Conservation (phyloP, 768 basidiomycete genomes). For the Xerocomellus dryophilus region DNA sequence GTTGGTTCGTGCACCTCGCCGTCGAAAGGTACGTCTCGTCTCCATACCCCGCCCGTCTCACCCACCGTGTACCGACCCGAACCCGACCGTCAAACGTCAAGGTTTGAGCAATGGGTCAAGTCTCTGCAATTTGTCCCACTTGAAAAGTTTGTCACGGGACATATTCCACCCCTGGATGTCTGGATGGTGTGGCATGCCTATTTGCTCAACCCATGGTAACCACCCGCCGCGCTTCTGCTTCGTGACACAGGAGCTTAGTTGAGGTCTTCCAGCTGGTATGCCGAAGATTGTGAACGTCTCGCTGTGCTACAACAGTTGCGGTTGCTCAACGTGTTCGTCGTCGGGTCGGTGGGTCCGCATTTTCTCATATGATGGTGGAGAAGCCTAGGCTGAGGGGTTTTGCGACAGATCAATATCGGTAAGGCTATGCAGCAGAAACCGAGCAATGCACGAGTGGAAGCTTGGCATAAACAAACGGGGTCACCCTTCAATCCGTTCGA, state of each 20-base stretch:
- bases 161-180: conserved; percentile 39
- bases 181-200: conserved; percentile 46
- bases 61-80: neutral
- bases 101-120: conserved; percentile 37
- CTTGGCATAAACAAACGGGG: conserved; percentile 27
- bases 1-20: conserved; percentile 40
- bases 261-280: conserved; percentile 25
- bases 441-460: conserved; percentile 9
- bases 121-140: conserved; percentile 24
- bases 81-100: conserved; percentile 1
- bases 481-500: conserved; percentile 37
- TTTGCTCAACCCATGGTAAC: conserved; percentile 37
- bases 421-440: conserved; percentile 17
- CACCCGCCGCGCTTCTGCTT: neutral
- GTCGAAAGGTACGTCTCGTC: conserved; percentile 33
- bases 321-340: conserved; percentile 27
- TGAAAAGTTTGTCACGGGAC: conserved; percentile 24
- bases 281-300: conserved; percentile 35
- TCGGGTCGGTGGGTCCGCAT: conserved; percentile 26
- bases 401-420: conserved; percentile 25
- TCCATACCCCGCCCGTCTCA: neutral
- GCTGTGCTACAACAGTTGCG: conserved; percentile 22
- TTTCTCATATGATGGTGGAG: neutral
- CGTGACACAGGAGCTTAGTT: neutral
- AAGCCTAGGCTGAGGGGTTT: neutral